Base-by-base conservation (phyloP, 345 rosid species). In the Brassica cretica region DNA sequence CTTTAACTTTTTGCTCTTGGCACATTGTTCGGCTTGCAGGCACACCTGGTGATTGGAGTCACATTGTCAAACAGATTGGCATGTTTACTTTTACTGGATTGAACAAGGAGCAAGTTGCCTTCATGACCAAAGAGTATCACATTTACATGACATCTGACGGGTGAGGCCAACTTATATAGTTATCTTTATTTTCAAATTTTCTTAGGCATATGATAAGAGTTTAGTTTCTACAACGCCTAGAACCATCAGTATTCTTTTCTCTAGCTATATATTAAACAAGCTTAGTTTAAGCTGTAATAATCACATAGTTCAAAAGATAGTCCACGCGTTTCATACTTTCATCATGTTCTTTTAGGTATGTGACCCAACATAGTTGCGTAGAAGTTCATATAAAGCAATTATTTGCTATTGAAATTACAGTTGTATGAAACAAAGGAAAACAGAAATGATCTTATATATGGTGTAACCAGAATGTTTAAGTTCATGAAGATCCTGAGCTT, bases 1-100 rank as follows among this genome's bases (percentile, higher is more conserved):
- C 5, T 44, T n/a, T 44, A 55, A 64, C 24, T 29, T 63, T 35
- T 35, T 8, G 74, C 15, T 29, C 29, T 62, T 74, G 78, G 63
- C 61, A 32, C 14, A n/a, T n/a, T n/a, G n/a, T n/a, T n/a, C n/a
- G n/a, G n/a, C n/a, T 73, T 51, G 76, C 86, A 90, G 95, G 93
- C 41, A 90, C 95, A 76, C 90, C 93, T 6, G 95, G 95, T 56
- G 90, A 90, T 66, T 88, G 95, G 95, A 88, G 87, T 79, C 95
- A 90, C 85, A 87, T 90, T 27, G 77, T 81, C 78, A 87, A 86
- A 84, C 95, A 90, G 80, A 89, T 90, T 70, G 93, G 95, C 67
- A 87, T 90, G 95, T 90, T 86, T 76, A 86, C 91, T n/a, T 88
- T 90, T 83, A 84, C 90, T 0, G 93, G 95, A 51, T 30, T 90